Conservation (phyloP, 345 rosid genomes). For the Aegle marmelos region DNA sequence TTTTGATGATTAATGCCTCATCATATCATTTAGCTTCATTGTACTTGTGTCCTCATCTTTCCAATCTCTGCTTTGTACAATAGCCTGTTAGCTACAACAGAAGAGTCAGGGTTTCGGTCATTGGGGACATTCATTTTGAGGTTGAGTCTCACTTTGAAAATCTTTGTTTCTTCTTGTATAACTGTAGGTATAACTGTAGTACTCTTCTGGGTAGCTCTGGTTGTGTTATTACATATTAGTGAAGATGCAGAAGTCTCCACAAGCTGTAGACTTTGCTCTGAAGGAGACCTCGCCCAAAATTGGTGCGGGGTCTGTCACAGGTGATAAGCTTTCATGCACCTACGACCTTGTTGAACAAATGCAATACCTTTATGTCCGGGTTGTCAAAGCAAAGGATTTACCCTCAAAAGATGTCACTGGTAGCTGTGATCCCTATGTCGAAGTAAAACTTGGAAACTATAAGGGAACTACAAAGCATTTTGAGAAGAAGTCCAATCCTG, state of each 20-base stretch:
- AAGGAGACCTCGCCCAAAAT: constrained; percentile 96
- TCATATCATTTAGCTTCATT: constrained; percentile 7
- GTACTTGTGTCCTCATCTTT: neutral
- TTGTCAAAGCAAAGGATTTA: constrained; percentile 85
- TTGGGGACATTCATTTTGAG: neutral
- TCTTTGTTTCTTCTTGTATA: neutral
- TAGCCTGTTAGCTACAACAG: neutral
- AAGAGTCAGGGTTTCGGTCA: neutral
- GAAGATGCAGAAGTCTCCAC: constrained; percentile 84
- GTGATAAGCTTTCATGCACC: constrained; percentile 80
- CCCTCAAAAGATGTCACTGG: constrained; percentile 82
- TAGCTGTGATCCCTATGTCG: constrained; percentile 87
- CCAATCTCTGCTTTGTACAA: neutral
- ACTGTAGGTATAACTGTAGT: neutral
- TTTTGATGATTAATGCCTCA: neutral
- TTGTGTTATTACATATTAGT: constrained; percentile 7
- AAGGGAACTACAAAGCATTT: constrained; percentile 85
- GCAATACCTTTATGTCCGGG: constrained; percentile 92
- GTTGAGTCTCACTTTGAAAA: constrained; percentile 9
- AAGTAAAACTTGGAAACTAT: constrained; percentile 90
- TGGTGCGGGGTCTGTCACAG: constrained; percentile 64
- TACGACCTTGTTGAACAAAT: constrained; percentile 98
- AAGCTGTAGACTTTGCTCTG: constrained; percentile 62
- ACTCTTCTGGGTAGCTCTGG: neutral
- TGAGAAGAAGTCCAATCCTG: constrained; percentile 90